phyloP scores from a whole-genome alignment of 2,329 filamentous ascomycete species.

The Harringtonia aguacate region DNA sequence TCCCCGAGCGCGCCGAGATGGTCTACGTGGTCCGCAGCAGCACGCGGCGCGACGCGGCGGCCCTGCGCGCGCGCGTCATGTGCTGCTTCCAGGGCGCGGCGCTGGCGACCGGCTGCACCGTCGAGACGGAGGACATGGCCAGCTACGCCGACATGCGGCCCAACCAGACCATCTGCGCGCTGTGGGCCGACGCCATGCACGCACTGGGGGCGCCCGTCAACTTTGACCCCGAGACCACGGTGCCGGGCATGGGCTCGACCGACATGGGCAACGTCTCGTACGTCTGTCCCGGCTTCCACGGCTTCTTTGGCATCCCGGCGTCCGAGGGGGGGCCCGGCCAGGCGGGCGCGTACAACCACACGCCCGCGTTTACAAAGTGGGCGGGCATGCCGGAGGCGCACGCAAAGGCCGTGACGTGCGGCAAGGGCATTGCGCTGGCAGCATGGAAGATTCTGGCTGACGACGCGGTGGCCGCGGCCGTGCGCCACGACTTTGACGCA shows the following conservation, averaged over 20 bases:
- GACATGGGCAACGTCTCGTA: conserved; percentile 40
- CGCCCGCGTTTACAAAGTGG: too few relatives aligned
- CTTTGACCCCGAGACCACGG: conserved; percentile 21
- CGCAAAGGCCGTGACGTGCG: too few relatives aligned
- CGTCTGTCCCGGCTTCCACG: conserved; percentile 39
- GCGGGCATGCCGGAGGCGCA: too few relatives aligned
- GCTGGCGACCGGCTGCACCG: conserved; percentile 21
- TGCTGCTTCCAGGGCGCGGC: conserved; percentile 23
- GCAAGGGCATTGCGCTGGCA: too few relatives aligned
- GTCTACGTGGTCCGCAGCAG: conserved; percentile 33
- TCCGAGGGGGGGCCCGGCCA: too few relatives aligned
- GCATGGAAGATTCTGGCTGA: too few relatives aligned
- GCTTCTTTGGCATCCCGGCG: conserved; percentile 8
- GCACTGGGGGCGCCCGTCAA: conserved; percentile 15
- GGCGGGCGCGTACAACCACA: too few relatives aligned
- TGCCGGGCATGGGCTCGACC: conserved; percentile 37
- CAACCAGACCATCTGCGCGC: conserved; percentile 27
- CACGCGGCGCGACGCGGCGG: conserved; percentile 22
- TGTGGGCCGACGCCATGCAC: conserved; percentile 15
- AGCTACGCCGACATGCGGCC: conserved; percentile 21
- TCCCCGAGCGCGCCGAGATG: conserved; percentile 24
- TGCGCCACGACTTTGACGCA: too few relatives aligned
- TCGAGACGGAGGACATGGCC: conserved; percentile 17
- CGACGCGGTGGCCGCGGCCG: too few relatives aligned
- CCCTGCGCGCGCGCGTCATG: conserved; percentile 19